phyloP scores from a whole-genome alignment of 768 basidiomycete species.

The Amanita phalloides region DNA sequence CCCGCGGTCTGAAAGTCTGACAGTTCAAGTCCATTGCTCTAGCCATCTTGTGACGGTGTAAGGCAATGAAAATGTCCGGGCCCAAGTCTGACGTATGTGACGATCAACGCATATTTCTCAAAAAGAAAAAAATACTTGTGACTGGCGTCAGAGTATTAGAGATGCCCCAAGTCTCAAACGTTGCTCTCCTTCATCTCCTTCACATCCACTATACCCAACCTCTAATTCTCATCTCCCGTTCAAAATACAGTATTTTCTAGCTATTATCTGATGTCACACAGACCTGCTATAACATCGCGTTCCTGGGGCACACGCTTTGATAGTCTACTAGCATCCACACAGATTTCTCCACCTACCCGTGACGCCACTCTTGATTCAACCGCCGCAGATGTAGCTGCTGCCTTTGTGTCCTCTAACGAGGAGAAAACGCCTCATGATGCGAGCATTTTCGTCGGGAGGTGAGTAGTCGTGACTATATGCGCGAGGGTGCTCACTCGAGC shows the following conservation, averaged over 20 bases:
- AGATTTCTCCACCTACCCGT: slow-evolving; percentile 24
- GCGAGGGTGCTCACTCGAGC: background rate
- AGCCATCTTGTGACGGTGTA: slow-evolving; percentile 19
- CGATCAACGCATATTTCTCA: slow-evolving; percentile 3
- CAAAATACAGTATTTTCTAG: slow-evolving; percentile 8
- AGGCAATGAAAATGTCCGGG: slow-evolving; percentile 28
- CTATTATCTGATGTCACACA: slow-evolving; percentile 31
- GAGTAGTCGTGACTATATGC: slow-evolving; percentile 8
- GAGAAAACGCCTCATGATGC: slow-evolving; percentile 60
- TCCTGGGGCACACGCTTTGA: slow-evolving; percentile 71
- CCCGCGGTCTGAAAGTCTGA: background rate
- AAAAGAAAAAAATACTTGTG: slow-evolving; percentile 2
- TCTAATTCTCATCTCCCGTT: slow-evolving; percentile 11
- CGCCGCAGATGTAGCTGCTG: slow-evolving; percentile 10
- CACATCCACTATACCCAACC: slow-evolving; percentile 1
- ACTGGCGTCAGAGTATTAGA: background rate
- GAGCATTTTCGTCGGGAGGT: slow-evolving; percentile 84
- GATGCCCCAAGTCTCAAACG: slow-evolving; percentile 1
- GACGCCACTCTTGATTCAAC: slow-evolving; percentile 4
- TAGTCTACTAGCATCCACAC: slow-evolving; percentile 42
- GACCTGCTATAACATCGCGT: slow-evolving; percentile 26
- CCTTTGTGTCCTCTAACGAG: slow-evolving; percentile 16
- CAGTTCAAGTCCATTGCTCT: slow-evolving; percentile 1
- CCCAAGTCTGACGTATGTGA: slow-evolving; percentile 6
- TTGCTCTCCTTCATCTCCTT: background rate